Percentiles rank a stretch among this genome's conserved stretches.
phyloP scores from a whole-genome alignment of 2,329 filamentous ascomycete species.

The Aspergillus sp. region DNA sequence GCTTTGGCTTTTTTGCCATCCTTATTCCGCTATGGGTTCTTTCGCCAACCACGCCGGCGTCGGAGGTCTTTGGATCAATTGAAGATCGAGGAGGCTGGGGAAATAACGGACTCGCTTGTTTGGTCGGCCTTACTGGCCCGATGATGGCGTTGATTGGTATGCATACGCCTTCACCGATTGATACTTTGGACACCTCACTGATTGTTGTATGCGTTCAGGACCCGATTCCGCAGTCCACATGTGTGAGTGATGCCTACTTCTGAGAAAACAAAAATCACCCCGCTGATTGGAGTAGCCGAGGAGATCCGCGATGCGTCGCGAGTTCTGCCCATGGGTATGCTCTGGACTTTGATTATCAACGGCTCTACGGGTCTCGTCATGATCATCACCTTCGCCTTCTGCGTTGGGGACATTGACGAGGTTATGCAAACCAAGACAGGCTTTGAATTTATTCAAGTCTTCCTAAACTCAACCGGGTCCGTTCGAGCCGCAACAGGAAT shows the following conservation, averaged over 20 bases:
- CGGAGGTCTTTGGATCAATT: slow-evolving; percentile 36
- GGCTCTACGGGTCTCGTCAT: slow-evolving; percentile 49
- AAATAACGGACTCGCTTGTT: slow-evolving; percentile 37
- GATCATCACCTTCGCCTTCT: slow-evolving; percentile 46
- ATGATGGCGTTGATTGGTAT: slow-evolving; percentile 26
- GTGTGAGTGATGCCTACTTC: slow-evolving; percentile 17
- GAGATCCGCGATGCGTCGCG: slow-evolving; percentile 51
- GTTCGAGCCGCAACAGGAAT: slow-evolving; percentile 45
- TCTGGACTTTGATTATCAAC: slow-evolving; percentile 49
- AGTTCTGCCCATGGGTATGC: slow-evolving; percentile 50
- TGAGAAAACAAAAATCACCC: neutral
- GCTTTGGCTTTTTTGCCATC: slow-evolving; percentile 46
- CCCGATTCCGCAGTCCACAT: slow-evolving; percentile 38
- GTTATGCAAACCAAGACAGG: slow-evolving; percentile 44
- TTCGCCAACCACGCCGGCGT: slow-evolving; percentile 30
- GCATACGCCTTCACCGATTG: neutral
- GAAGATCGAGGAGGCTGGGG: slow-evolving; percentile 38
- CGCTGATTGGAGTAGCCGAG: slow-evolving; percentile 40
- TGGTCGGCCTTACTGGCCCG: slow-evolving; percentile 35
- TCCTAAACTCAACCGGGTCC: slow-evolving; percentile 20
- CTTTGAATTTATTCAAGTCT: slow-evolving; percentile 48
- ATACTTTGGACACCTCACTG: no score
- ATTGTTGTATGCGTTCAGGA: slow-evolving; percentile 18
- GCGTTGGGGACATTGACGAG: slow-evolving; percentile 40
- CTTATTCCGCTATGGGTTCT: slow-evolving; percentile 38